Evolutionary conservation across 352 stramenopile genomes (phyloP).

Genomic region (Plasmopara muralis): DNA sequence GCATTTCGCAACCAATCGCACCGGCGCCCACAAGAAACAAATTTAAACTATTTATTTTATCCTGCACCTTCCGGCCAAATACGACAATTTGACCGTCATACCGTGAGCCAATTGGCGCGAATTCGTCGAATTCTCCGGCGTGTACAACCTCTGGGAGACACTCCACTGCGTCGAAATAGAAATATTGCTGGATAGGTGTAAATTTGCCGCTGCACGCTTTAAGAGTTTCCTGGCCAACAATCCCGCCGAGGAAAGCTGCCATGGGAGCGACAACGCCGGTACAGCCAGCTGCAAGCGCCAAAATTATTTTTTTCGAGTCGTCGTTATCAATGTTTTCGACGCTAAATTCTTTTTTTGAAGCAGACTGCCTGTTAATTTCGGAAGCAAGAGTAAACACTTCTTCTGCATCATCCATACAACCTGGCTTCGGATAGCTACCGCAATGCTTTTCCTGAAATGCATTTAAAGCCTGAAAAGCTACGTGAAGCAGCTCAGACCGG

Average conservation of each 20-base stretch:
- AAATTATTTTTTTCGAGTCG: slow-evolving; percentile 71
- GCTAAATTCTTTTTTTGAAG: slow-evolving; percentile 51
- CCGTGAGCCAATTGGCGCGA: slow-evolving; percentile 54
- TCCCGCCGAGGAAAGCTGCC: slow-evolving; percentile 94
- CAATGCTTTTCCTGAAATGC: slow-evolving; percentile 72
- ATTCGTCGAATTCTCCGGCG: slow-evolving; percentile 42
- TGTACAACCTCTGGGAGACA: slow-evolving; percentile 87
- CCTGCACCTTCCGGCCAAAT: slow-evolving; percentile 76
- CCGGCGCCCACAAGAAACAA: slow-evolving; percentile 98
- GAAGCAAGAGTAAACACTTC: slow-evolving; percentile 80
- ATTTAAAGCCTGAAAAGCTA: slow-evolving; percentile 86
- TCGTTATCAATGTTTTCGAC: slow-evolving; percentile 56
- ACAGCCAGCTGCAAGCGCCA: slow-evolving; percentile 78
- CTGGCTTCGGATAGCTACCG: slow-evolving; percentile 81
- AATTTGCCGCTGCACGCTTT: slow-evolving; percentile 99
- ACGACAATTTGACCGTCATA: slow-evolving; percentile 94
- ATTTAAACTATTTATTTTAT: slow-evolving; percentile 80
- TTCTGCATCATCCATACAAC: slow-evolving; percentile 74
- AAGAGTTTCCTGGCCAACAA: slow-evolving; percentile 96
- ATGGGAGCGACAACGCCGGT: slow-evolving; percentile 93
- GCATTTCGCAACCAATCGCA: slow-evolving; percentile 99
- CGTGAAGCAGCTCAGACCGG: slow-evolving; percentile 85
- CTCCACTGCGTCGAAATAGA: slow-evolving; percentile 99
- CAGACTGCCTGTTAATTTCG: slow-evolving; percentile 69
- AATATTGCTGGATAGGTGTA: slow-evolving; percentile 97